Evolutionary conservation across 2,329 filamentous ascomycete genomes (phyloP), one percentile per base, ranked within the genome.

Genomic region (Sporothrix schenckii): DNA sequence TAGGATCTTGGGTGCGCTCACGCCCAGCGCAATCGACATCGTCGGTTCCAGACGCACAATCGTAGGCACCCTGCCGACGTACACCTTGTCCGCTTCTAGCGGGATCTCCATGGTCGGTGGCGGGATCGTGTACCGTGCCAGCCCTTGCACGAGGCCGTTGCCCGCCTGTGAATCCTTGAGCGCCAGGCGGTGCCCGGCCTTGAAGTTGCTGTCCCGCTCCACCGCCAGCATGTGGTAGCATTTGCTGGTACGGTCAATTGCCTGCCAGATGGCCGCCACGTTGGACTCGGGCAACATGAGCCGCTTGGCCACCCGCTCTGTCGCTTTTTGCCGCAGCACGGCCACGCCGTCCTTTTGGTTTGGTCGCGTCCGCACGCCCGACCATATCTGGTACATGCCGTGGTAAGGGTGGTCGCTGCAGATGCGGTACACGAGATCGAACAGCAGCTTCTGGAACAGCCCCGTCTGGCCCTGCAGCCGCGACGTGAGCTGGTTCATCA

Each of bases 401-500:
- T 99, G 96, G 78, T 94, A 97, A 0, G 95, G 96, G 80, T 99
- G 95, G 70, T 99, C 93, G 13, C 87, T 84, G 77, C 94, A 98
- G 69, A 99, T 97, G 10, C 89, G 89, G 76, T 89, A 88, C 4
- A 98, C 89, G 21, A 99, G 82, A 1, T 84, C 83, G 67, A 88
- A 87, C 1, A 99, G 83, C 1, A 94, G 84, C 53, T 83, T 84
- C 76, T 99, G 95, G 76, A 99, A 99, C 0, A 83, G 77, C 19
- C 85, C 86, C 1, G 85, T 80, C 44, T 89, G 86, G 72, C 92
- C 88, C 72, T 97, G 89, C 6, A 99, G 82, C 9, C 95, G 89
- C n/a, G 96, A 99, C 6, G 94, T 94, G 44, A 99, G 86, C 79
- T 99, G 95, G 76, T 97, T 99, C 89, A 97, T 97, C 67, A 99